A percentile compares a stretch with the other conserved stretches of the same genome.
phyloP scores from a whole-genome alignment of 2,329 filamentous ascomycete genomes.

The Kalmusia sp. region DNA sequence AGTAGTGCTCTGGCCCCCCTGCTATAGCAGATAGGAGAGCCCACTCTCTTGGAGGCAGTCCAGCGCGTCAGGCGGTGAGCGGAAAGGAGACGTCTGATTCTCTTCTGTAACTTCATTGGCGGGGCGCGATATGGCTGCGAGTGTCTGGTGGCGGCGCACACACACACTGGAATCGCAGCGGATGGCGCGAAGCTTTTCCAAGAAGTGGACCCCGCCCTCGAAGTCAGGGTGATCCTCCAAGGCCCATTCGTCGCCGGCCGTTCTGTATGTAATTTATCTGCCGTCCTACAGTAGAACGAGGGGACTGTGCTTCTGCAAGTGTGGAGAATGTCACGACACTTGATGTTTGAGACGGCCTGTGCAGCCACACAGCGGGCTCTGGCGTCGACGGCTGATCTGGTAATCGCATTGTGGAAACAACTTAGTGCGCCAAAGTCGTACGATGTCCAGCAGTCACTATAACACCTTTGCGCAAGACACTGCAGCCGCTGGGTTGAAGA shows the following conservation, averaged over 20 bases:
- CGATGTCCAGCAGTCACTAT: slow-evolving; percentile 16
- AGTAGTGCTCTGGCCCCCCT: no score
- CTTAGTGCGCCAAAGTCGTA: slow-evolving; percentile 21
- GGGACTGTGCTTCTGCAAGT: slow-evolving; percentile 17
- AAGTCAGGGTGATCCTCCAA: slow-evolving; percentile 14
- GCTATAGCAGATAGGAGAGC: slow-evolving; percentile 8
- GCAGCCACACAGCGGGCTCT: slow-evolving; percentile 15
- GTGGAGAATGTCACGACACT: slow-evolving; percentile 19
- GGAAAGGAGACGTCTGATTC: slow-evolving; percentile 7
- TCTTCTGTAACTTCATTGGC: slow-evolving; percentile 4
- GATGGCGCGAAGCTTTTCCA: slow-evolving; percentile 16
- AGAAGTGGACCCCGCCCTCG: slow-evolving; percentile 13
- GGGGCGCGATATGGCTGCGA: slow-evolving; percentile 7
- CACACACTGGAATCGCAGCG: no score
- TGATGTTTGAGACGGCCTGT: slow-evolving; percentile 20
- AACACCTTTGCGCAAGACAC: not conserved
- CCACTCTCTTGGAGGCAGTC: not conserved
- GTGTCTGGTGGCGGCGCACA: slow-evolving; percentile 10
- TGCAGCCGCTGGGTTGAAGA: no score
- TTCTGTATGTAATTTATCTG: not conserved
- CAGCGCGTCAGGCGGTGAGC: slow-evolving; percentile 21
- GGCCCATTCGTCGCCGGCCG: not conserved
- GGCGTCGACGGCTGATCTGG: slow-evolving; percentile 26
- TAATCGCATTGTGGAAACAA: slow-evolving; percentile 28
- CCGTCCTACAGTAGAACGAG: slow-evolving; percentile 15